Percentiles rank a stretch among this genome's conserved stretches.
Conservation (phyloP, 2,329 filamentous ascomycete genomes). For the Pseudopithomyces chartarum region DNA sequence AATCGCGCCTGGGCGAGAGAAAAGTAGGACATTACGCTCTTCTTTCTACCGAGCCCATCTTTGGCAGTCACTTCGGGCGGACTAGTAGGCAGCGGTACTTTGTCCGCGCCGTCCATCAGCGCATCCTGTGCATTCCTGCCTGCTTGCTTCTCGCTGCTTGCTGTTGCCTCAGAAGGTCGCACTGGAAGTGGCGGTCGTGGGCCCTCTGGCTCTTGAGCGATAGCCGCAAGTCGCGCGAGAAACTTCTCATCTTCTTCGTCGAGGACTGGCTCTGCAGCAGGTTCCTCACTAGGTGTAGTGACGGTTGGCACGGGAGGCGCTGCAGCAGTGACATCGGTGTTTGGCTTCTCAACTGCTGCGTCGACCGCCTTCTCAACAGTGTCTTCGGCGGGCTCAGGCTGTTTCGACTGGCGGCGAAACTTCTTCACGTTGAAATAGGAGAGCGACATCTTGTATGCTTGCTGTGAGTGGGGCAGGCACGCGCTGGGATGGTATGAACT, state of each 20-base stretch:
- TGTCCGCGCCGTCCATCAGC: slow-evolving; percentile 52
- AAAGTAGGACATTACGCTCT: slow-evolving; percentile 44
- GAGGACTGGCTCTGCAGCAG: slow-evolving; percentile 51
- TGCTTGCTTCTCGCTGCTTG: slow-evolving; percentile 41
- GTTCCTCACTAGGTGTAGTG: slow-evolving; percentile 33
- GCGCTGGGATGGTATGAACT: background rate
- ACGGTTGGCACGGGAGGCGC: slow-evolving; percentile 27
- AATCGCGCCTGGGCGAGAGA: slow-evolving; percentile 31
- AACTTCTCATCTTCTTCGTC: slow-evolving; percentile 67
- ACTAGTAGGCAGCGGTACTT: slow-evolving; percentile 57
- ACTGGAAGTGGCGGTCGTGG: slow-evolving; percentile 50
- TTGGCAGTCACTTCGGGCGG: slow-evolving; percentile 44
- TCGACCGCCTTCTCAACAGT: background rate
- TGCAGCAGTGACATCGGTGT: slow-evolving; percentile 19
- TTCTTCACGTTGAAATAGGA: slow-evolving; percentile 39
- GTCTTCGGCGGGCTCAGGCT: slow-evolving; percentile 20
- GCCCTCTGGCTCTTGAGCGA: slow-evolving; percentile 46
- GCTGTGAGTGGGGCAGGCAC: background rate
- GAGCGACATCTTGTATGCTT: slow-evolving; percentile 27
- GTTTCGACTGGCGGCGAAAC: slow-evolving; percentile 39
- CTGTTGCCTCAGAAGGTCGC: slow-evolving; percentile 38
- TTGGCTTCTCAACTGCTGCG: slow-evolving; percentile 22
- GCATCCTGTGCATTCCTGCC: slow-evolving; percentile 53
- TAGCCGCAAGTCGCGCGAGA: slow-evolving; percentile 56
- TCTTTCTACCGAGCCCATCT: slow-evolving; percentile 42